phyloP scores from a whole-genome alignment of 176 grass and related monocot genomes.

The Poa pratensis region DNA sequence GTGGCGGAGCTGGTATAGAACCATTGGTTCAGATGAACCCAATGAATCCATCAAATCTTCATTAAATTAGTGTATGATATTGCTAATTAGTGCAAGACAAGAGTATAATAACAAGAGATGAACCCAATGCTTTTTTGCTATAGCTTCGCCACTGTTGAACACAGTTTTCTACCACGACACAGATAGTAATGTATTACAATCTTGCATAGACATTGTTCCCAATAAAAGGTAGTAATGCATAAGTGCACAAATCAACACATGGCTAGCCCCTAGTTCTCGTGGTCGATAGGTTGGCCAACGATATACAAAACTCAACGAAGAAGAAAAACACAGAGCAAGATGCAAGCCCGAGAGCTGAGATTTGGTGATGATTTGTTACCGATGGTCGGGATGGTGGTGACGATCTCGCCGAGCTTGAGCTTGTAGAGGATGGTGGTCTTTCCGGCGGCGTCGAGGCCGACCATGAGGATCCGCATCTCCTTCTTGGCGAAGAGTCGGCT shows the following conservation, averaged over 20 bases:
- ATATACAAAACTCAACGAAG: neutral
- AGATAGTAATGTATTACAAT: neutral
- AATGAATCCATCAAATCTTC: too few species aligned
- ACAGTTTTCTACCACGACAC: neutral
- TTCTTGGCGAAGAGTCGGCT: neutral
- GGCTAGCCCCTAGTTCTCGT: neutral
- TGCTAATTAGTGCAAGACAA: too few species aligned
- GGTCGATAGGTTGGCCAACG: neutral
- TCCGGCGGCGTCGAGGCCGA: conserved; percentile 3
- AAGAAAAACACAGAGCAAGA: neutral
- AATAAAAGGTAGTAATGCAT: neutral
- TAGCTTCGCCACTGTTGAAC: too few species aligned
- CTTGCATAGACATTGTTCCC: neutral
- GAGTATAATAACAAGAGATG: too few species aligned
- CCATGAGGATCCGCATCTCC: conserved; percentile 10
- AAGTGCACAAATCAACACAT: neutral
- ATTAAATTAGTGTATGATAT: too few species aligned
- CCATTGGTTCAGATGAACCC: too few species aligned
- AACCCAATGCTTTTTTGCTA: too few species aligned
- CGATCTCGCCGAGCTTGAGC: conserved; percentile 3
- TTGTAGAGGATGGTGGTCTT: conserved; percentile 10
- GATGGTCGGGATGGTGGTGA: conserved; percentile 36
- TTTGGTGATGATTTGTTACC: neutral
- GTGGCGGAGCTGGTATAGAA: too few species aligned
- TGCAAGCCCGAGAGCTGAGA: neutral